phyloP scores from a whole-genome alignment of 2,329 filamentous ascomycete species.

The Hymenoscyphus scutula region DNA sequence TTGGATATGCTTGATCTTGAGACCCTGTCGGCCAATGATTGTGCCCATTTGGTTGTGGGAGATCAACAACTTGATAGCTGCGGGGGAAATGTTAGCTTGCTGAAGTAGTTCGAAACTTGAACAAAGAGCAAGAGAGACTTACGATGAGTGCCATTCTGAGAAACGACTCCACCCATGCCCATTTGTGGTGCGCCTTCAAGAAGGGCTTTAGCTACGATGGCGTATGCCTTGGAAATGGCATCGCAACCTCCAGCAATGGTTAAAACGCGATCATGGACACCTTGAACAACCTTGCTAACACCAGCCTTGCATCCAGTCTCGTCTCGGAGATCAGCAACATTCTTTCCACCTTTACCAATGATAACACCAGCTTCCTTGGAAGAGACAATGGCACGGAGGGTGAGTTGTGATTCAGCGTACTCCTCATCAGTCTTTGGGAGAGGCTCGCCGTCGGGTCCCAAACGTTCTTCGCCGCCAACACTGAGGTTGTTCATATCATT shows the following conservation, averaged over 20 bases:
- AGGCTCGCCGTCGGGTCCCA: conserved; percentile 72
- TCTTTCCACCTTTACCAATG: conserved; percentile 98
- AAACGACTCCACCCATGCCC: conserved; percentile 90
- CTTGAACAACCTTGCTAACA: conserved; percentile 97
- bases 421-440: conserved; percentile 94
- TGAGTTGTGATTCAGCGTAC: conserved; percentile 89
- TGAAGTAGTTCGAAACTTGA: not conserved
- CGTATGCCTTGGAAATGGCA: conserved; percentile 87
- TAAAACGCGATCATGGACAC: conserved; percentile 93
- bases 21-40: conserved; percentile 91
- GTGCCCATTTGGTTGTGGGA: conserved; percentile 99
- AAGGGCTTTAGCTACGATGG: conserved; percentile 85
- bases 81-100: conserved; percentile 9
- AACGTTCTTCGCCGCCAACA: conserved; percentile 58
- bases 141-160: conserved; percentile 92
- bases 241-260: conserved; percentile 91
- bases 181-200: conserved; percentile 91
- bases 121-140: conserved; percentile 45
- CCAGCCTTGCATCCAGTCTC: conserved; percentile 98
- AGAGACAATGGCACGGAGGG: conserved; percentile 93
- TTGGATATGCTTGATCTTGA: conserved; percentile 99
- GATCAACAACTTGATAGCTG: conserved; percentile 95
- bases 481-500: conserved; percentile 65
- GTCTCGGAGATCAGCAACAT: conserved; percentile 93
- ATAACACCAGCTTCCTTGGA: conserved; percentile 99